phyloP scores from a whole-genome alignment of 1,139 yeast species.

The Protomyces lactucae-debilis region DNA sequence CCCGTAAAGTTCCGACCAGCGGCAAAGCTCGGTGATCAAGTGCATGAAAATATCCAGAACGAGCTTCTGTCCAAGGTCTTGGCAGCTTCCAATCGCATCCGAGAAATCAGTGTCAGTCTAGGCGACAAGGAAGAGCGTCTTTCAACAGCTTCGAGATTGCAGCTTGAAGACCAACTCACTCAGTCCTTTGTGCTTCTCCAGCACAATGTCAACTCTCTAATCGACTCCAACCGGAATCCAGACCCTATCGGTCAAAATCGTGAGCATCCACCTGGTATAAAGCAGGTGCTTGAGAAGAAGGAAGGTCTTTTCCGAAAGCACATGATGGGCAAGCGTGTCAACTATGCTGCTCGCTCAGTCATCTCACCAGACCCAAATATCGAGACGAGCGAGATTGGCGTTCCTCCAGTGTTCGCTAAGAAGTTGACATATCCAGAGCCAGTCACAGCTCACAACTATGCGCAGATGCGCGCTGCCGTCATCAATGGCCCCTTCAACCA shows the following conservation, averaged over 20 bases:
- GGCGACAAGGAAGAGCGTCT: slow-evolving; percentile 45
- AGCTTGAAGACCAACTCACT: slow-evolving; percentile 67
- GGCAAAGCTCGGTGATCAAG: slow-evolving; percentile 91
- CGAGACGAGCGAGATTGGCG: slow-evolving; percentile 97
- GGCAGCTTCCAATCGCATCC: slow-evolving; percentile 71
- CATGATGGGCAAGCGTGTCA: slow-evolving; percentile 99
- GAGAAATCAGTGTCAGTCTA: slow-evolving; percentile 63
- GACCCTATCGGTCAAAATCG: slow-evolving; percentile 54
- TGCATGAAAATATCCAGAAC: slow-evolving; percentile 91
- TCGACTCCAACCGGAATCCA: slow-evolving; percentile 88
- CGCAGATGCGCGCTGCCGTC: slow-evolving; percentile 88
- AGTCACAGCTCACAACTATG: slow-evolving; percentile 87
- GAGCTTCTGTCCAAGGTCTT: slow-evolving; percentile 76
- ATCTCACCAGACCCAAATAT: slow-evolving; percentile 98
- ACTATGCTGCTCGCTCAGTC: slow-evolving; percentile 97
- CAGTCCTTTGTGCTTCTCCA: slow-evolving; percentile 91
- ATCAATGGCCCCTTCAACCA: slow-evolving; percentile 95
- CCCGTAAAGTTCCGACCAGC: slow-evolving; percentile 96
- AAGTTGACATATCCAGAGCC: slow-evolving; percentile 98
- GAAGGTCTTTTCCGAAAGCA: slow-evolving; percentile 98
- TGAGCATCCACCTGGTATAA: slow-evolving; percentile 85
- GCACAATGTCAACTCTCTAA: slow-evolving; percentile 88
- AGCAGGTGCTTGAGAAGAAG: slow-evolving; percentile 96
- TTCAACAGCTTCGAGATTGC: slow-evolving; percentile 65
- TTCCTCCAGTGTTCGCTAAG: slow-evolving; percentile 96